A percentile compares a stretch with the other conserved stretches of the same genome.
Evolutionary conservation across 768 basidiomycete species (phyloP).

Genomic region (Lentinula raphanica): DNA sequence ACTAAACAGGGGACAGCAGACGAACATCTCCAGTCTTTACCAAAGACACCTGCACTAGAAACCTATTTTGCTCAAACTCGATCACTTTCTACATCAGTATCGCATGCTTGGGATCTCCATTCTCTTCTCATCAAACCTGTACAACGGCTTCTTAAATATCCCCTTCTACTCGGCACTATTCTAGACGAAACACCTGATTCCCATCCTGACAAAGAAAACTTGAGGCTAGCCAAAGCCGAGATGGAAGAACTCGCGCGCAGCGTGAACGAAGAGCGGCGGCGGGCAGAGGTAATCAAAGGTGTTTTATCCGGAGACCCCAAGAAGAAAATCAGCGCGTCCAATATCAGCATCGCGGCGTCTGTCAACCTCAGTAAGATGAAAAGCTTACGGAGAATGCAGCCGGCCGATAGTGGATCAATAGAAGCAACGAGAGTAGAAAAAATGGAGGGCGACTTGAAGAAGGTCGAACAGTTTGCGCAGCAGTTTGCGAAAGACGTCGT

Average conservation of each 20-base stretch:
- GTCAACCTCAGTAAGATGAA: slow-evolving; percentile 63
- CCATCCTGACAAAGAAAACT: slow-evolving; percentile 60
- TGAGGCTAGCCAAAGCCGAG: slow-evolving; percentile 45
- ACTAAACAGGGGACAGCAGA: slow-evolving; percentile 74
- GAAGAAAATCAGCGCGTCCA: slow-evolving; percentile 31
- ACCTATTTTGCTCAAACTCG: slow-evolving; percentile 66
- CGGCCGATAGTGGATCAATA: slow-evolving; percentile 1
- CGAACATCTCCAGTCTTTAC: slow-evolving; percentile 50
- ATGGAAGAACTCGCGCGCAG: slow-evolving; percentile 72
- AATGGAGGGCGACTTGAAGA: slow-evolving; percentile 53
- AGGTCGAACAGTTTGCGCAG: slow-evolving; percentile 52
- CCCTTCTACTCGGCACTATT: slow-evolving; percentile 74
- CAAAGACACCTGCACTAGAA: slow-evolving; percentile 51
- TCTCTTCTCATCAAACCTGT: slow-evolving; percentile 97
- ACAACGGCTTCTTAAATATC: slow-evolving; percentile 92
- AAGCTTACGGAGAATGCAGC: slow-evolving; percentile 27
- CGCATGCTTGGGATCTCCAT: slow-evolving; percentile 89
- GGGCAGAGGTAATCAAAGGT: slow-evolving; percentile 75
- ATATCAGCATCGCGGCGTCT: slow-evolving; percentile 45
- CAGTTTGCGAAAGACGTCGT: slow-evolving; percentile 57
- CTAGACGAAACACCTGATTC: slow-evolving; percentile 67
- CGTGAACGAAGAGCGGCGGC: slow-evolving; percentile 73
- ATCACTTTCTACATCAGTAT: slow-evolving; percentile 60
- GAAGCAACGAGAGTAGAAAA: slow-evolving; percentile 44
- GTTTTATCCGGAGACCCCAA: slow-evolving; percentile 44